Evolutionary conservation across 345 rosid genomes (phyloP).

Genomic region (Salix caprea): DNA sequence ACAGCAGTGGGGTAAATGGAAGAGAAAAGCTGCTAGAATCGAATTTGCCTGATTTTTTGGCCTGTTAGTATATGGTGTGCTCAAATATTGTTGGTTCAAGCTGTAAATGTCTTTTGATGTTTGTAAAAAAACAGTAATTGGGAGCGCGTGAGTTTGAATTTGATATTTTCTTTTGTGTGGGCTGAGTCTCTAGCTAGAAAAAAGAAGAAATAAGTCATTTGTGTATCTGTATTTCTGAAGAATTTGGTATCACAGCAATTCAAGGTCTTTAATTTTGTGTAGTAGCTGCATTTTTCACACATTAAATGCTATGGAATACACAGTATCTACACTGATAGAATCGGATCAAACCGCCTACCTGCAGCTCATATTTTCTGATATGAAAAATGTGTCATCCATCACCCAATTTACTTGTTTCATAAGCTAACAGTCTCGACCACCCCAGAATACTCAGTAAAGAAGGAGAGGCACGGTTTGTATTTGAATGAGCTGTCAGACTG

Average conservation of each 20-base stretch:
- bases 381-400: not conserved
- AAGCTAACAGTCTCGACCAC: not conserved
- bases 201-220: not conserved
- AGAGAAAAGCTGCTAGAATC: not conserved
- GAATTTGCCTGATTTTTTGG: not conserved
- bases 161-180: not conserved
- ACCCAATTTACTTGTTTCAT: not conserved
- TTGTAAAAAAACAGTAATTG: not conserved
- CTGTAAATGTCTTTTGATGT: not conserved
- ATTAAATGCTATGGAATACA: too few species aligned
- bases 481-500: too few species aligned
- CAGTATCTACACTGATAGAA: too few species aligned
- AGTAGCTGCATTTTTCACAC: too few species aligned
- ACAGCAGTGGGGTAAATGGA: not conserved
- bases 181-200: not conserved
- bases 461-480: constrained; percentile 13
- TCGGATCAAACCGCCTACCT: too few species aligned
- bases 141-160: not conserved
- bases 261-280: too few species aligned
- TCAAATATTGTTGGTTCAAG: not conserved
- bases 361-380: too few species aligned
- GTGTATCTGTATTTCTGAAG: too few species aligned
- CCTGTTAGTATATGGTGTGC: not conserved
- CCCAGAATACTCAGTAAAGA: too few species aligned
- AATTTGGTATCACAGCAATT: too few species aligned